Base-by-base conservation (phyloP, 108 stramenopile species). In the Bacterosira constricta region DNA sequence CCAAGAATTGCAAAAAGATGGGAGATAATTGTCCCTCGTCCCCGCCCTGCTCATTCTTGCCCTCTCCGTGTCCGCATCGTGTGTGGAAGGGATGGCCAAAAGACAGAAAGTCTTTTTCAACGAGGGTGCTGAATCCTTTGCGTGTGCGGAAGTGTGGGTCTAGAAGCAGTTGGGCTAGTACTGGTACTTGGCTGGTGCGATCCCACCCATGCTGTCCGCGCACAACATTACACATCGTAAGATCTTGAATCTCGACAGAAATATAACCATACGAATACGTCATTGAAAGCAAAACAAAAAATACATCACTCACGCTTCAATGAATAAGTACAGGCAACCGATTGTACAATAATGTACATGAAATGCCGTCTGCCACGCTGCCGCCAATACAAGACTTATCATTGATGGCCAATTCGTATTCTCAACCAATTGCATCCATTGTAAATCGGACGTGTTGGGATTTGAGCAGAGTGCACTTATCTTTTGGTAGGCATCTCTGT, bases 141-240 rank as follows among this genome's bases (percentile, higher is more conserved):
- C 91, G 66, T 6, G 98, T 99, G 29, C 99, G 85, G 61, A 95
- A 99, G 82, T 89, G 91, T 12, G 98, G 96, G 79, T 99, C 98
- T 37, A 99, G 66, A n/a, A 99, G 46, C 5, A 99, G 69, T 77
- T 99, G 93, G 0, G 97, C 90, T 56, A 99, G 61, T 18, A 83
- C 88, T 6, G 85, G 66, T 0, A 98, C 94, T 84, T 99, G 99
- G 10, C 92, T 81, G 0, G 99, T 99, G 26, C 99, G 83, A 85
- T 99, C 99, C 97, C 98, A 99, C 15, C 99, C 99, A 69, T 99
- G 97, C 59, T 61, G 38, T 6, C n/a, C n/a, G n/a, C n/a, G n/a
- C n/a, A n/a, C n/a, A n/a, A n/a, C n/a, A n/a, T n/a, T n/a, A n/a
- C n/a, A n/a, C n/a, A n/a, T n/a, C n/a, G n/a, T n/a, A n/a, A n/a